A percentile compares a stretch with the other conserved stretches of the same genome.
Evolutionary conservation across 2,329 filamentous ascomycete species (phyloP).

Genomic region (Ophiostoma australiae): DNA sequence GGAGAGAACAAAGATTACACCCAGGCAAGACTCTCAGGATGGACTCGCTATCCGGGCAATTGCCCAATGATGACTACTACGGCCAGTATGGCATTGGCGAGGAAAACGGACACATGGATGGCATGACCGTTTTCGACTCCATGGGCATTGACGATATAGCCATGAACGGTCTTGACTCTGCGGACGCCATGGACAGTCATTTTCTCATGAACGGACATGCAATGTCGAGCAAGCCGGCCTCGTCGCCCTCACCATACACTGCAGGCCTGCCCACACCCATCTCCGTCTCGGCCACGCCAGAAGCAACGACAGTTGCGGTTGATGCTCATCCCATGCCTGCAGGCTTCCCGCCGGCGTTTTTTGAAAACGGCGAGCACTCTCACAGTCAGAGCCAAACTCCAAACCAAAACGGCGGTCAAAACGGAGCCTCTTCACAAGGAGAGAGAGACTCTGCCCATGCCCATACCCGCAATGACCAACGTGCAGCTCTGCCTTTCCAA

Average conservation of each 20-base stretch:
- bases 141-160: neutral
- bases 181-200: neutral
- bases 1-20: neutral
- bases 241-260: neutral
- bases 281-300: neutral
- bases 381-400: neutral
- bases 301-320: neutral
- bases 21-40: neutral
- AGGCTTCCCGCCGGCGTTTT: neutral
- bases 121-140: constrained; percentile 5
- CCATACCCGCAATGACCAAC: neutral
- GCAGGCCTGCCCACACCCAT: neutral
- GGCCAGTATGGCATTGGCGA: constrained; percentile 2
- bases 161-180: neutral
- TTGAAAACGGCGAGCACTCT: neutral
- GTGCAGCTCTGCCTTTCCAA: constrained; percentile 8
- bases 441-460: neutral
- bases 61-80: constrained; percentile 7
- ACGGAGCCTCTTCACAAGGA: neutral
- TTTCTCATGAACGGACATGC: constrained; percentile 3
- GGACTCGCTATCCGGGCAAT: constrained; percentile 4
- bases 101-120: neutral
- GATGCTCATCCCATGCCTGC: neutral
- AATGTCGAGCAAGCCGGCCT: neutral
- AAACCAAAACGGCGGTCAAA: neutral